Percentiles rank a stretch among this genome's conserved stretches.
Conservation (phyloP, 1,284 basidiomycete species). For the Heterobasidion irregulare region DNA sequence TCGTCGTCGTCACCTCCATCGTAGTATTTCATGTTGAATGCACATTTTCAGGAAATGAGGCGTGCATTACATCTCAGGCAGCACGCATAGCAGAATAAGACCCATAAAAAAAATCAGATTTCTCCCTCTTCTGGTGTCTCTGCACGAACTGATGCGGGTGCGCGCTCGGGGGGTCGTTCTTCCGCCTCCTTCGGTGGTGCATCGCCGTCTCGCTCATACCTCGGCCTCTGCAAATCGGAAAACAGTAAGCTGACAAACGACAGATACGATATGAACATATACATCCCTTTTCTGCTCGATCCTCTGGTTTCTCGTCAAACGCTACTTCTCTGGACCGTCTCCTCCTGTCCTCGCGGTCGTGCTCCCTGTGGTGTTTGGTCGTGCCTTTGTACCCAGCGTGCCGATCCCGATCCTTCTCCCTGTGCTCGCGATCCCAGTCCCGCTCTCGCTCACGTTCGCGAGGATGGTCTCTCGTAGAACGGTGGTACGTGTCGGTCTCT, state of each 20-base stretch:
- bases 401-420: constrained; percentile 22
- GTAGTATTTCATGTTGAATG: not conserved
- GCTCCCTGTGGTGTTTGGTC: constrained; percentile 33
- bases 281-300: constrained; percentile 56
- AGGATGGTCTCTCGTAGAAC: constrained; percentile 31
- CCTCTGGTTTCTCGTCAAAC: constrained; percentile 37
- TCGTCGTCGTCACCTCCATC: not conserved
- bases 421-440: constrained; percentile 39
- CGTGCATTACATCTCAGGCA: not conserved
- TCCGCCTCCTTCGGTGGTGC: constrained; percentile 17
- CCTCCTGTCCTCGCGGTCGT: constrained; percentile 37
- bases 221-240: constrained; percentile 34
- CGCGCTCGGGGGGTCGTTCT: constrained; percentile 17
- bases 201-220: constrained; percentile 31
- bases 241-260: constrained; percentile 2
- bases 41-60: not conserved
- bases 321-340: constrained; percentile 26
- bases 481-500: constrained; percentile 20
- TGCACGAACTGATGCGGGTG: constrained; percentile 23
- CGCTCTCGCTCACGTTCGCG: constrained; percentile 36
- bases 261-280: constrained; percentile 4
- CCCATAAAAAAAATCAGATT: constrained; percentile 34
- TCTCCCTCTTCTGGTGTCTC: constrained; percentile 80
- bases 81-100: constrained; percentile 8
- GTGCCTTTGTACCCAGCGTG: constrained; percentile 30